phyloP scores from a whole-genome alignment of 805 yeast genomes.

The Brettanomyces bruxellensis region DNA sequence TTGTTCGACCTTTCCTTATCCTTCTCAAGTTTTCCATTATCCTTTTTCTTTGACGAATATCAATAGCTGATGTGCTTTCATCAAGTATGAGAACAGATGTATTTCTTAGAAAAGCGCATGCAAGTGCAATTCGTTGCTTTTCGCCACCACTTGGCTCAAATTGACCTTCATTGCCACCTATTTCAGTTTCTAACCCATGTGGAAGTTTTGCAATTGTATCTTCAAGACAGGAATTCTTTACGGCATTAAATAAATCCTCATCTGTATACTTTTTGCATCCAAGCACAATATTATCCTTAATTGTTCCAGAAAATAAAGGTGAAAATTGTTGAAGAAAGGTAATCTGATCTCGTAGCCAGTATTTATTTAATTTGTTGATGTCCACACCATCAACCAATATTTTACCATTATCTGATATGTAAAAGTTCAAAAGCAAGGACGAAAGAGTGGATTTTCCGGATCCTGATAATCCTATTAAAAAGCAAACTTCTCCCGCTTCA shows the following conservation, averaged over 20 bases:
- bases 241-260: conserved; percentile 31
- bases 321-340: conserved; percentile 70
- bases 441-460: conserved; percentile 87
- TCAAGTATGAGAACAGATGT: conserved; percentile 74
- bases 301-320: conserved; percentile 51
- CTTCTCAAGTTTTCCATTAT: conserved; percentile 42
- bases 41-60: conserved; percentile 34
- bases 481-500: conserved; percentile 39
- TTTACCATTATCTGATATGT: conserved; percentile 44
- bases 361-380: conserved; percentile 31
- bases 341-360: conserved; percentile 53
- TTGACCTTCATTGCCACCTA: conserved; percentile 27
- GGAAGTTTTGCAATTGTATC: conserved; percentile 41
- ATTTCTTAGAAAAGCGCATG: conserved; percentile 70
- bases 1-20: conserved; percentile 64
- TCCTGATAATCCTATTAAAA: conserved; percentile 81
- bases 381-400: conserved; percentile 49
- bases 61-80: conserved; percentile 82
- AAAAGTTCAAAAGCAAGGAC: conserved; percentile 51
- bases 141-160: conserved; percentile 82
- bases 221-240: conserved; percentile 42
- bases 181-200: conserved; percentile 48
- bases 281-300: conserved; percentile 47
- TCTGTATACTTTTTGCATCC: background rate
- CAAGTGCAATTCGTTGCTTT: conserved; percentile 72